phyloP scores from a whole-genome alignment of 768 basidiomycete genomes.

The Pholiota conissans region DNA sequence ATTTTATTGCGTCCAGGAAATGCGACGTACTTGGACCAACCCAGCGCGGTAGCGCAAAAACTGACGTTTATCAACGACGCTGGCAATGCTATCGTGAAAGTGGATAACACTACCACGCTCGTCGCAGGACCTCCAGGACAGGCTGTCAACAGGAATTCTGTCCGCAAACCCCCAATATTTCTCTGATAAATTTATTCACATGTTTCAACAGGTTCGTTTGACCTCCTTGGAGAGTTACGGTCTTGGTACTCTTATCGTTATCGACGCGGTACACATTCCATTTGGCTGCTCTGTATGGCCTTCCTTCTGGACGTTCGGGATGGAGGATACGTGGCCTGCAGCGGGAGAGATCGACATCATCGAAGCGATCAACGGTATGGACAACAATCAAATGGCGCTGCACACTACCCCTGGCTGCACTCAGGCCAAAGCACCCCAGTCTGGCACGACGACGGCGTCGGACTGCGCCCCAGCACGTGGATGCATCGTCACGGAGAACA shows the following conservation, averaged over 20 bases:
- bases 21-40: constrained; percentile 55
- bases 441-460: constrained; percentile 49
- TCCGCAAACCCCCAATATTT: background rate
- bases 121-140: background rate
- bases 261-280: constrained; percentile 1
- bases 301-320: background rate
- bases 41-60: constrained; percentile 43
- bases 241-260: background rate
- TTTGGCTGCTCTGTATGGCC: constrained; percentile 4
- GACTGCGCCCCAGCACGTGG: constrained; percentile 67
- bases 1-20: constrained; percentile 43
- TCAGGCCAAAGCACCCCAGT: constrained; percentile 31
- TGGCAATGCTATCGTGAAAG: constrained; percentile 31
- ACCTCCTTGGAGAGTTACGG: background rate
- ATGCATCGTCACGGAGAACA: constrained; percentile 63
- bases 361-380: constrained; percentile 33
- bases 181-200: background rate
- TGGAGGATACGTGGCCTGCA: background rate
- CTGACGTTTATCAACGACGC: constrained; percentile 61
- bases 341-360: background rate
- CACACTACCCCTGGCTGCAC: constrained; percentile 58
- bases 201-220: background rate
- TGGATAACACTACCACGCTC: background rate
- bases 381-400: constrained; percentile 74
- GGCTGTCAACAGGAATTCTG: constrained; percentile 1